phyloP scores from a whole-genome alignment of 805 yeast species.

The Jamesozyma jinghongensis region DNA sequence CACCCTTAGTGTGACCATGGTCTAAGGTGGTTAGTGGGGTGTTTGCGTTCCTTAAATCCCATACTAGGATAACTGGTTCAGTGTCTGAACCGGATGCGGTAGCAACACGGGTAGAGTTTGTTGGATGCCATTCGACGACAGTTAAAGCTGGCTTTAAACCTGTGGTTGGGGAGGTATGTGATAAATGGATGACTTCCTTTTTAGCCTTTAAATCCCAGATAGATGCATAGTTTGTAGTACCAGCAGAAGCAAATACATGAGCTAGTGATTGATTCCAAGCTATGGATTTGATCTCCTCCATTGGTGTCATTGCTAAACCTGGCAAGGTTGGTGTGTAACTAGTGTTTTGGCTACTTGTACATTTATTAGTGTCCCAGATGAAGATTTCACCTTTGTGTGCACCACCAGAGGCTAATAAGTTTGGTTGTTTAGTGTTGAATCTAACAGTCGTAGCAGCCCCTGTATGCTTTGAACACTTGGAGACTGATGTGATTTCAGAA shows the following conservation, averaged over 20 bases:
- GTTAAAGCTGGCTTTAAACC: constrained; percentile 59
- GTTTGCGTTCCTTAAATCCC: constrained; percentile 92
- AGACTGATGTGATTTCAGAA: constrained; percentile 40
- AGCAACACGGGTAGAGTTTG: constrained; percentile 70
- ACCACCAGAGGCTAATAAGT: constrained; percentile 75
- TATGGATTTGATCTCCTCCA: constrained; percentile 70
- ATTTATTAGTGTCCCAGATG: constrained; percentile 77
- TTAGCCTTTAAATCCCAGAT: constrained; percentile 89
- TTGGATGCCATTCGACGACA: constrained; percentile 91
- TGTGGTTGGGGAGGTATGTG: constrained; percentile 47
- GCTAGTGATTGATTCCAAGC: constrained; percentile 82
- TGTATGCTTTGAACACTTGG: constrained; percentile 50
- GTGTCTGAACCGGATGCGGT: constrained; percentile 82
- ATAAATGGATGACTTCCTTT: constrained; percentile 80
- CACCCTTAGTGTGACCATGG: constrained; percentile 77
- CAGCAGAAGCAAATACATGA: constrained; percentile 86
- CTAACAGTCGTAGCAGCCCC: constrained; percentile 64
- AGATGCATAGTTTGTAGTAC: constrained; percentile 76
- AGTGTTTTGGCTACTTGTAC: constrained; percentile 33
- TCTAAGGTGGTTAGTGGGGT: constrained; percentile 69
- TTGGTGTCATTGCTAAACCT: constrained; percentile 70
- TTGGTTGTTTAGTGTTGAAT: constrained; percentile 66
- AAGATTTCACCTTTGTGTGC: constrained; percentile 70
- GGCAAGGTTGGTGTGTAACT: constrained; percentile 43
- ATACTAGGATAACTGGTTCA: constrained; percentile 70